Conservation (phyloP, 805 yeast genomes). For the Lachancea nothofagi region DNA sequence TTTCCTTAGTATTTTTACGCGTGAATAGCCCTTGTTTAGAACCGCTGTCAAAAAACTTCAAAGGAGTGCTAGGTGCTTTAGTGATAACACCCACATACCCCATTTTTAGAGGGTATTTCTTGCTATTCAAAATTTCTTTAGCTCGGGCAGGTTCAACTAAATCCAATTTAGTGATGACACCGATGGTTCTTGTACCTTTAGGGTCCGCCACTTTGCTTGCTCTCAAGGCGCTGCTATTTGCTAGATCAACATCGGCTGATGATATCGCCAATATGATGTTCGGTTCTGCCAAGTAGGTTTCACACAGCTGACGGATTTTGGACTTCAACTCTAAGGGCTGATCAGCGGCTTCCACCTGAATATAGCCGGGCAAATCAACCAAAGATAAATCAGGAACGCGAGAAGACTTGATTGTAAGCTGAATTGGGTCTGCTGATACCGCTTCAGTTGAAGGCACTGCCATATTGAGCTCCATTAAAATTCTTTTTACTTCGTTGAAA, state of each 20-base stretch:
- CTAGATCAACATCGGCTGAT: constrained; percentile 96
- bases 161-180: constrained; percentile 92
- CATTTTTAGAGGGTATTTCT: constrained; percentile 85
- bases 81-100: constrained; percentile 99
- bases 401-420: constrained; percentile 84
- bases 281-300: constrained; percentile 81
- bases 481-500: constrained; percentile 80
- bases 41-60: constrained; percentile 12
- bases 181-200: constrained; percentile 89
- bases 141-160: constrained; percentile 77
- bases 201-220: constrained; percentile 92
- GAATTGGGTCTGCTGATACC: constrained; percentile 90
- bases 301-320: constrained; percentile 75
- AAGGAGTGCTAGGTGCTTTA: constrained; percentile 48
- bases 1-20: constrained; percentile 52
- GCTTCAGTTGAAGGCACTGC: constrained; percentile 86
- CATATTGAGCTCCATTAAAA: constrained; percentile 82
- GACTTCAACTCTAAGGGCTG: constrained; percentile 82
- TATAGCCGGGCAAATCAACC: constrained; percentile 96
- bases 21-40: constrained; percentile 37
- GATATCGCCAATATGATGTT: constrained; percentile 93
- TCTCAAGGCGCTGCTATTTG: constrained; percentile 88
- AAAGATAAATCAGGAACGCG: constrained; percentile 85
- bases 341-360: constrained; percentile 93
- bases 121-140: constrained; percentile 59